phyloP scores from a whole-genome alignment of 768 basidiomycete genomes.

The Lactarius hengduanensis region DNA sequence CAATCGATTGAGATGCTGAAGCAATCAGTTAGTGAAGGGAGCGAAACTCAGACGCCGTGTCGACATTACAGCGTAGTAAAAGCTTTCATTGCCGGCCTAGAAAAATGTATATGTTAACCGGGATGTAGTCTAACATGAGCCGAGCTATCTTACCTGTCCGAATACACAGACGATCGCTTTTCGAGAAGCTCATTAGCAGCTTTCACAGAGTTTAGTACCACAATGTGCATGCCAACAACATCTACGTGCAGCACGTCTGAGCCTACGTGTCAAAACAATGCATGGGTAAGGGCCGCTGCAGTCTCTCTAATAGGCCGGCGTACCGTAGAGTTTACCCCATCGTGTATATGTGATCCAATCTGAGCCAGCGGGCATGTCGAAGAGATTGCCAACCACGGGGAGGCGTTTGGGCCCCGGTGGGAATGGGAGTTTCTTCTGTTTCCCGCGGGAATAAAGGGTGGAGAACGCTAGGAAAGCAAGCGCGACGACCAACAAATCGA shows the following conservation, averaged over 20 bases:
- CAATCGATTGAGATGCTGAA: conserved; percentile 44
- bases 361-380: conserved; percentile 24
- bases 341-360: conserved; percentile 27
- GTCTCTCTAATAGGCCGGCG: not conserved
- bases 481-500: conserved; percentile 1
- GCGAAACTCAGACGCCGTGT: not conserved
- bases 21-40: not conserved
- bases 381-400: conserved; percentile 29
- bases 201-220: conserved; percentile 31
- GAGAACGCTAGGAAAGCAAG: not conserved
- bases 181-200: conserved; percentile 34
- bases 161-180: conserved; percentile 30
- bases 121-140: not conserved
- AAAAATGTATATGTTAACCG: not conserved
- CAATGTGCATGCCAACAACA: conserved; percentile 26
- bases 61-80: conserved; percentile 7
- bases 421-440: not conserved
- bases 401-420: conserved; percentile 28
- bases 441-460: conserved; percentile 9
- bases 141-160: conserved; percentile 8
- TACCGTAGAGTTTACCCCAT: conserved; percentile 29
- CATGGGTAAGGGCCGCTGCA: not conserved
- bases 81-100: conserved; percentile 11
- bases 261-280: conserved; percentile 1
- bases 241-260: conserved; percentile 30